Percentiles rank a stretch among this genome's conserved stretches.
phyloP scores from a whole-genome alignment of 495 filamentous ascomycete species.

The Glutinoglossum americanum region DNA sequence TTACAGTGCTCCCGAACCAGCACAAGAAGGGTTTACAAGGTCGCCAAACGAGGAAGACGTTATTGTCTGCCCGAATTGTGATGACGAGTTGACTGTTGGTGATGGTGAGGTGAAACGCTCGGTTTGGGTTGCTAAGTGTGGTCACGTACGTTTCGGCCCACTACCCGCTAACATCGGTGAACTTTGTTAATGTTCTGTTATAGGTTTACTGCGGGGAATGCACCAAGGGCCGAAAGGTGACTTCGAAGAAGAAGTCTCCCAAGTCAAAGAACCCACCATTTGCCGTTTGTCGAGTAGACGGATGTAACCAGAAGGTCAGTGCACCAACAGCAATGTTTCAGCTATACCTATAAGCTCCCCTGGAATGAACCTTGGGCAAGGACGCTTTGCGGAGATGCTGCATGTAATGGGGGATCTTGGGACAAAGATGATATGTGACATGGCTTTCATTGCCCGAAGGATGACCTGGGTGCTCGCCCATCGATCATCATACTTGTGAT shows the following conservation, averaged over 20 bases:
- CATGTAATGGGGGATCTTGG: background rate
- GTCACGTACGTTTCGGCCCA: slow-evolving; percentile 37
- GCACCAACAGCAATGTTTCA: background rate
- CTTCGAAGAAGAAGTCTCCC: background rate
- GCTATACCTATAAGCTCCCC: slow-evolving; percentile 1
- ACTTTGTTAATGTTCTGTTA: background rate
- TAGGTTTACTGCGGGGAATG: slow-evolving; percentile 59
- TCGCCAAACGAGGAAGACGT: slow-evolving; percentile 37
- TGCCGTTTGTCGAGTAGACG: slow-evolving; percentile 3
- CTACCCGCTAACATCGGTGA: background rate
- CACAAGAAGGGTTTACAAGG: slow-evolving; percentile 42
- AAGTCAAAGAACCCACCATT: slow-evolving; percentile 6
- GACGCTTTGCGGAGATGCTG: background rate
- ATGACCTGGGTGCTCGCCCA: background rate
- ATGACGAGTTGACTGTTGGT: slow-evolving; percentile 39
- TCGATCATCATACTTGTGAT: background rate
- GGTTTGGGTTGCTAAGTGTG: slow-evolving; percentile 54
- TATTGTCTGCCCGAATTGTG: slow-evolving; percentile 51
- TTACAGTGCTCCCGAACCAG: slow-evolving; percentile 36
- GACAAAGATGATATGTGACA: background rate
- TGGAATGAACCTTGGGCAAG: background rate
- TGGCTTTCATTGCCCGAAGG: background rate
- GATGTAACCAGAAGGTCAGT: slow-evolving; percentile 1
- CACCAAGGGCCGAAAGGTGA: slow-evolving; percentile 23
- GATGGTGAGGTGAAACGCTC: slow-evolving; percentile 36